These are phyloP conservation scores for Orychophragmus violaceus DNA, from an alignment of 345 rosid genomes.

Conservation along the genomic window DNA sequence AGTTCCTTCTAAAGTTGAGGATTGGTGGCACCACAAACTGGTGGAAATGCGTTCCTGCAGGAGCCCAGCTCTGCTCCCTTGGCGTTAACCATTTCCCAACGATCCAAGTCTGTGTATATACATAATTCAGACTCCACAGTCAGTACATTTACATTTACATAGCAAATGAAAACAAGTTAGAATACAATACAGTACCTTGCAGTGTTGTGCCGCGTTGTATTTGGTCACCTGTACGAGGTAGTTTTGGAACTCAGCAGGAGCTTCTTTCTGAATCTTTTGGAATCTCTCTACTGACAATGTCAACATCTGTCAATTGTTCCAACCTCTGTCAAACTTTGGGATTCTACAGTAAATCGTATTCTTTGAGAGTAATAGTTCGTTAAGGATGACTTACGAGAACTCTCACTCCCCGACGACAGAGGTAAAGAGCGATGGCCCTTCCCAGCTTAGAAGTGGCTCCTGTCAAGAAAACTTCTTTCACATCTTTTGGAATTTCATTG, in stretches of 20 bases:
- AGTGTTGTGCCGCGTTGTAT: slow-evolving; percentile 78
- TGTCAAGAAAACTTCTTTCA: slow-evolving; percentile 75
- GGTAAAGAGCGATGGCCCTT: slow-evolving; percentile 93
- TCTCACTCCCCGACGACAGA: slow-evolving; percentile 66
- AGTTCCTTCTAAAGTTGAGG: slow-evolving; percentile 61
- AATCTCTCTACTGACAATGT: slow-evolving; percentile 79
- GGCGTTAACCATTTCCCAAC: slow-evolving; percentile 98
- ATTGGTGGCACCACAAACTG: slow-evolving; percentile 98
- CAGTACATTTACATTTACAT: not conserved
- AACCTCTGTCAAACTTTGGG: not conserved
- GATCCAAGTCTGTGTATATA: slow-evolving; percentile 66
- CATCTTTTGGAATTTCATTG: slow-evolving; percentile 63
- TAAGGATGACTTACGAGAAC: slow-evolving; percentile 59
- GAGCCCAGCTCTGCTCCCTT: slow-evolving; percentile 91
- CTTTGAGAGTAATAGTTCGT: not conserved
- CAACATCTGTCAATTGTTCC: slow-evolving; percentile 57
- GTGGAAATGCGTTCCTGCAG: slow-evolving; percentile 83
- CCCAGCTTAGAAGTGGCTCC: slow-evolving; percentile 99
- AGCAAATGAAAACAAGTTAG: not conserved
- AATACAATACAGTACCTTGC: slow-evolving; percentile 47
- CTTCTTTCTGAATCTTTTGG: slow-evolving; percentile 81
- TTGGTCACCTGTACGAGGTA: slow-evolving; percentile 91
- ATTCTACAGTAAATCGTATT: not conserved
- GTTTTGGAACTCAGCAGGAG: slow-evolving; percentile 65
- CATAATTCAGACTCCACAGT: not conserved